Evolutionary conservation across 2,329 filamentous ascomycete species (phyloP).

Genomic region (Niveomyces coronatus): DNA sequence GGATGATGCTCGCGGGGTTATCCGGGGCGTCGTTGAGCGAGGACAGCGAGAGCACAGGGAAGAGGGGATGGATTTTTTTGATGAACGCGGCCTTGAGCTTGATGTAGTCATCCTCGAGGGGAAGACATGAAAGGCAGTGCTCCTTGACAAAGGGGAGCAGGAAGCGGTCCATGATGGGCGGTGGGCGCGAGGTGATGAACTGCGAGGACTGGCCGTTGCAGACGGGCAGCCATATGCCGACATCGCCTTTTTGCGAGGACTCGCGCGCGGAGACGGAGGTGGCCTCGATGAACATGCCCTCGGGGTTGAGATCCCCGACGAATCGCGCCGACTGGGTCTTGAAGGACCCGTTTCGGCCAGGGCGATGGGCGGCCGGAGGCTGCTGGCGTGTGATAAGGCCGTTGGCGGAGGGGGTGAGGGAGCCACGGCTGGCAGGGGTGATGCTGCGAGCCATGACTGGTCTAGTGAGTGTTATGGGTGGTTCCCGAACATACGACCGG

Average conservation of each 20-base stretch:
- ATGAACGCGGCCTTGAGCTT: slow-evolving; percentile 36
- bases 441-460: slow-evolving; percentile 2
- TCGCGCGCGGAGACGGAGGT: slow-evolving; percentile 24
- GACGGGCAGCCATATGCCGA: slow-evolving; percentile 44
- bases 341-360: slow-evolving; percentile 12
- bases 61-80: slow-evolving; percentile 44
- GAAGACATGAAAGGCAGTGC: slow-evolving; percentile 37
- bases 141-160: slow-evolving; percentile 32
- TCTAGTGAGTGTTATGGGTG: background rate
- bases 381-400: slow-evolving; percentile 2
- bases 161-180: slow-evolving; percentile 29
- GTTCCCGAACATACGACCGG: no score
- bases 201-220: slow-evolving; percentile 22
- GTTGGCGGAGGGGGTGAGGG: background rate
- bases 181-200: slow-evolving; percentile 27
- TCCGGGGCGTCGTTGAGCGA: slow-evolving; percentile 20
- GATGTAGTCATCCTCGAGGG: slow-evolving; percentile 35
- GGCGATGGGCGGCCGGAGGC: no score
- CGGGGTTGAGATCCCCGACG: slow-evolving; percentile 49
- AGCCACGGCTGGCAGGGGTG: slow-evolving; percentile 5
- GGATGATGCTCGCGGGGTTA: slow-evolving; percentile 30
- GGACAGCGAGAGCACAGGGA: slow-evolving; percentile 37
- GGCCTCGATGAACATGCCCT: slow-evolving; percentile 48
- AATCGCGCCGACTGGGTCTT: slow-evolving; percentile 33
- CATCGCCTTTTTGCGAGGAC: slow-evolving; percentile 37